Evolutionary conservation across 176 grass and related monocot species (phyloP).

Genomic region (Ampelocalamus luodianensis): DNA sequence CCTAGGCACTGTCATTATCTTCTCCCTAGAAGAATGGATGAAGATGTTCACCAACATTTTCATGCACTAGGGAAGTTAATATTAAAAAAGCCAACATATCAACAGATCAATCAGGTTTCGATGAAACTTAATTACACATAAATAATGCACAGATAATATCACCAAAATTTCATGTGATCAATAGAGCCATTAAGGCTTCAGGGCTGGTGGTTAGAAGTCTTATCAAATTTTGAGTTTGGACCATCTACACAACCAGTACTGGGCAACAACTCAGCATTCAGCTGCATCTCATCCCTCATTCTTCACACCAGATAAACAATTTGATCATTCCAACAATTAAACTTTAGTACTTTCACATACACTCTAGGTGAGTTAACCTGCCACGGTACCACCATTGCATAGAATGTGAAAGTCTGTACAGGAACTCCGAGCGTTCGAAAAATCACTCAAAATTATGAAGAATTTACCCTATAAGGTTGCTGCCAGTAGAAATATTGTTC

Average conservation of each 20-base stretch:
- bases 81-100: not conserved
- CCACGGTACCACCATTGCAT: no score
- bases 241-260: not conserved
- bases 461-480: no score
- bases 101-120: slow-evolving; percentile 14
- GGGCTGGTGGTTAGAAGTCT: no score
- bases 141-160: not conserved
- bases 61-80: not conserved
- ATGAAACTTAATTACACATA: slow-evolving; percentile 21
- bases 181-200: not conserved
- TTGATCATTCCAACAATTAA: no score
- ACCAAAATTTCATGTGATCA: not conserved
- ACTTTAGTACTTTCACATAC: no score
- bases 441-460: no score
- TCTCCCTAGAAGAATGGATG: slow-evolving; percentile 62
- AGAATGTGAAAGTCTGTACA: no score
- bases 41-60: slow-evolving; percentile 33
- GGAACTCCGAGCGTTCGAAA: no score
- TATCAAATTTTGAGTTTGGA: not conserved
- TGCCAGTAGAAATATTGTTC: not conserved
- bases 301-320: no score
- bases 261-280: no score
- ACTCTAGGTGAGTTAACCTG: no score
- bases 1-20: slow-evolving; percentile 89
- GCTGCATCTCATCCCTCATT: no score